A percentile compares a stretch with the other conserved stretches of the same genome.
These are phyloP conservation scores for Annulohypoxylon bovei DNA, from an alignment of 495 filamentous ascomycete species.

Conservation along the genomic window DNA sequence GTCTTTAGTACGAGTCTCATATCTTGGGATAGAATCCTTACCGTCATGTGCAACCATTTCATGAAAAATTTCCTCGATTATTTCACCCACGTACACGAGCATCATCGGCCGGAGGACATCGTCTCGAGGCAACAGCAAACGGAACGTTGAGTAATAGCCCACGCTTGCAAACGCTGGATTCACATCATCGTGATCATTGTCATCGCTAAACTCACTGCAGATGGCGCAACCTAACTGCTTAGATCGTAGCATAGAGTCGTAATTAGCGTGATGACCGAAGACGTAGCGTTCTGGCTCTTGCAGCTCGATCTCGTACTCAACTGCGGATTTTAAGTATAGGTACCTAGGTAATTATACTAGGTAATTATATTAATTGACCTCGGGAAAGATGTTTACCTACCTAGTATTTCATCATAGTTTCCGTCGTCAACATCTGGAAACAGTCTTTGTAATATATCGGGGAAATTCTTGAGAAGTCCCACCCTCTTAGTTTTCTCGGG, in stretches of 20 bases:
- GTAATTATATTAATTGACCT: background rate
- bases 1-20: background rate
- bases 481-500: slow-evolving; percentile 29
- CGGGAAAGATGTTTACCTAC: slow-evolving; percentile 1
- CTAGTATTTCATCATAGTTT: background rate
- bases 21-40: background rate
- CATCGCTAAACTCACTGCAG: slow-evolving; percentile 14
- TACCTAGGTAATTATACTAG: background rate
- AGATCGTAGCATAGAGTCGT: slow-evolving; percentile 24
- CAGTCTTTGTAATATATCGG: slow-evolving; percentile 3
- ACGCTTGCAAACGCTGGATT: slow-evolving; percentile 10
- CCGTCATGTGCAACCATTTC: slow-evolving; percentile 29
- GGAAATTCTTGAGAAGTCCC: slow-evolving; percentile 27
- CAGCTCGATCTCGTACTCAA: background rate
- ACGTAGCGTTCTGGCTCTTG: slow-evolving; percentile 34
- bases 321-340: slow-evolving; percentile 2
- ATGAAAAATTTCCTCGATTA: slow-evolving; percentile 17
- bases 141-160: slow-evolving; percentile 39
- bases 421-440: slow-evolving; percentile 18
- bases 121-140: background rate
- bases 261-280: slow-evolving; percentile 33
- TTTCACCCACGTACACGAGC: slow-evolving; percentile 24
- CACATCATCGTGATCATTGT: slow-evolving; percentile 12
- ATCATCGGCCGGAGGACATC: slow-evolving; percentile 7
- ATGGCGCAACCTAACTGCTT: slow-evolving; percentile 15